Conservation (phyloP, 345 rosid genomes). For the Syzygium aqueum region DNA sequence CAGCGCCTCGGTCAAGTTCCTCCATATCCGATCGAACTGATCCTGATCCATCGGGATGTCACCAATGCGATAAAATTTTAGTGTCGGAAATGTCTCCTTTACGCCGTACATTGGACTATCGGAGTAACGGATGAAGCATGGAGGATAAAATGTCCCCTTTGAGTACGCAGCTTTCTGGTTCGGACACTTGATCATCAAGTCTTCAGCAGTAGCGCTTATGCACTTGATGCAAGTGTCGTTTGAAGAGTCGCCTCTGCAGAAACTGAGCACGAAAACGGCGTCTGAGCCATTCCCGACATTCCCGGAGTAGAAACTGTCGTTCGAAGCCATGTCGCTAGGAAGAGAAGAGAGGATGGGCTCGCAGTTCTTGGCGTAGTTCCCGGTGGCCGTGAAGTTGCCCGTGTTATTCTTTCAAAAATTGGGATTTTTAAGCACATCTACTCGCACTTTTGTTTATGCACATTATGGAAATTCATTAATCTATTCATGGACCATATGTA, state of each 20-base stretch:
- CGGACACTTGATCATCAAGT: background rate
- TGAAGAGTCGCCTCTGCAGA: background rate
- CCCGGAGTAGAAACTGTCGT: rapidly evolving
- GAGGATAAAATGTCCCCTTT: background rate
- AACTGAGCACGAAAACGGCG: background rate
- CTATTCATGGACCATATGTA: background rate
- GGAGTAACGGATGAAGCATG: background rate
- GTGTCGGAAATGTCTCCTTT: background rate
- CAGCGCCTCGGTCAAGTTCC: background rate
- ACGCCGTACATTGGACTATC: background rate
- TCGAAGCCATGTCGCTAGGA: background rate
- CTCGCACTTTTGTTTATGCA: background rate
- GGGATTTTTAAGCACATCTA: background rate
- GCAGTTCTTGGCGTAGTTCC: rapidly evolving
- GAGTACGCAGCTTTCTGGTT: background rate
- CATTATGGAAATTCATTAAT: no score
- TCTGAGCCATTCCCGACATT: background rate
- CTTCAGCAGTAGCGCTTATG: background rate
- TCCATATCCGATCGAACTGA: background rate
- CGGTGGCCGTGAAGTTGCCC: no score
- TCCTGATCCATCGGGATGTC: background rate
- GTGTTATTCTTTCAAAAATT: background rate
- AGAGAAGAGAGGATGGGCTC: background rate
- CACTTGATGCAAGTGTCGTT: background rate
- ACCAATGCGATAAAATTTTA: no score